Evolutionary conservation across 805 yeast species (phyloP).

Genomic region (Clavispora fructus): DNA sequence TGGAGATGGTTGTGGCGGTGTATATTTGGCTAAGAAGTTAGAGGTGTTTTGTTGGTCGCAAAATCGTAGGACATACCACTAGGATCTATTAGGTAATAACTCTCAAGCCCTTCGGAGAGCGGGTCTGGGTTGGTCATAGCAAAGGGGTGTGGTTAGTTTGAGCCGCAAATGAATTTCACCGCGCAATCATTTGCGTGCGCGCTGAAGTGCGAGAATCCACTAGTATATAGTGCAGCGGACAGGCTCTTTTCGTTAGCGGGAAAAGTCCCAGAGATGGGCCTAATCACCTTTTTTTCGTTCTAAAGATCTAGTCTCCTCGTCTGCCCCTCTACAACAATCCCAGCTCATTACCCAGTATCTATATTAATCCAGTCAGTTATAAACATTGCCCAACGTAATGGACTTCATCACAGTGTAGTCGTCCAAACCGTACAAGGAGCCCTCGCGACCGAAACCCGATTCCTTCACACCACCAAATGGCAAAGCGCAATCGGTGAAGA

Average conservation of each 20-base stretch:
- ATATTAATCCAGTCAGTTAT: not conserved
- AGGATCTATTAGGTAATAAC: constrained; percentile 17
- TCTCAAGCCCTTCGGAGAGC: constrained; percentile 5
- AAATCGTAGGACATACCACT: constrained; percentile 13
- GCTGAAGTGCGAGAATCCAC: not conserved
- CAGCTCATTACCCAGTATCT: not conserved
- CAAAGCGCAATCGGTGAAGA: constrained; percentile 58
- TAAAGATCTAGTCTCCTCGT: no score
- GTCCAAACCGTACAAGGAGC: constrained; percentile 69
- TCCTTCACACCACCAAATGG: constrained; percentile 78
- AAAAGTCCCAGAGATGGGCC: no score
- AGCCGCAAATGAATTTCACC: not conserved
- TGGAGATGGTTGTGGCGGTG: constrained; percentile 61
- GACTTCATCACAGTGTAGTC: constrained; percentile 67
- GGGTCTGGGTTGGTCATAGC: not conserved
- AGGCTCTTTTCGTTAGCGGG: no score
- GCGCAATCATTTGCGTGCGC: not conserved
- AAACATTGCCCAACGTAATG: constrained; percentile 54
- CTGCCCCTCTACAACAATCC: no score
- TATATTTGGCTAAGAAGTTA: constrained; percentile 24
- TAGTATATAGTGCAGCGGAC: no score
- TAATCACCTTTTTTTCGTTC: no score
- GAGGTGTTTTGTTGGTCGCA: not conserved
- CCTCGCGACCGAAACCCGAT: constrained; percentile 80
- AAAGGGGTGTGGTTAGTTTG: not conserved